Base-by-base conservation (phyloP, 495 filamentous ascomycete species). In the Astrocystis sublimbata region DNA sequence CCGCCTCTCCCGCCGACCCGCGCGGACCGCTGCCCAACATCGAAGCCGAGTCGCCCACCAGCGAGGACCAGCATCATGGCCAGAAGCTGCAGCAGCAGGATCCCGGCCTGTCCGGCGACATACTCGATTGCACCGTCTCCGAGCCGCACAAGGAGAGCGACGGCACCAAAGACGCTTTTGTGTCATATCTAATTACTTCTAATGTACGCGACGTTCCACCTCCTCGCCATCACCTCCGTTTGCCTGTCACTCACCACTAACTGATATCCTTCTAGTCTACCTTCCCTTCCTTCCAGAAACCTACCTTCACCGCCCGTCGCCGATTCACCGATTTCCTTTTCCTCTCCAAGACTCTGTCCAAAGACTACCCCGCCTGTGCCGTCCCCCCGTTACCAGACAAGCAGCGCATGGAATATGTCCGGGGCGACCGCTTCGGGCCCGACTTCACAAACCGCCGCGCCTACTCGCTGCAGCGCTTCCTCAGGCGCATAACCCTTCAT, bases 251-350 rank as follows among this genome's bases (percentile, higher is more conserved):
- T 57, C 33, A 45, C 24, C 40, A 23, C 53, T 57, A 24, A 57
- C 54, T 57, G 17, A n/a, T 28, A 12, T 60, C n/a, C 13, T 26
- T 21, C 23, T 66, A 98, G 93, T 96, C 93, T 65, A 91, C 94
- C 70, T 98, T 97, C 73, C 86, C 91, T 60, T 89, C 89, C 65
- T 98, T 97, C 75, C 89, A 93, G 72, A 89, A 89, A 67, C 76
- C 89, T 15, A 82, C 85, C 1, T 90, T 90, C 61, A 76, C 77
- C 28, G 89, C 96, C 41, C 91, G 96, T 57, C 85, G 94, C 62
- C 89, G 94, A 64, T 98, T 97, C 73, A 97, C 92, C 58, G 94
- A 98, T 75, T 98, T 98, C 73, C 89, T 96, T 62, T 98, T 97
- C 71, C 87, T 98, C 58, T 97, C 90, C 82, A 98, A 96, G 75